Evolutionary conservation across 257 asterid genomes (phyloP).

Genomic region (Perilla frutescens): DNA sequence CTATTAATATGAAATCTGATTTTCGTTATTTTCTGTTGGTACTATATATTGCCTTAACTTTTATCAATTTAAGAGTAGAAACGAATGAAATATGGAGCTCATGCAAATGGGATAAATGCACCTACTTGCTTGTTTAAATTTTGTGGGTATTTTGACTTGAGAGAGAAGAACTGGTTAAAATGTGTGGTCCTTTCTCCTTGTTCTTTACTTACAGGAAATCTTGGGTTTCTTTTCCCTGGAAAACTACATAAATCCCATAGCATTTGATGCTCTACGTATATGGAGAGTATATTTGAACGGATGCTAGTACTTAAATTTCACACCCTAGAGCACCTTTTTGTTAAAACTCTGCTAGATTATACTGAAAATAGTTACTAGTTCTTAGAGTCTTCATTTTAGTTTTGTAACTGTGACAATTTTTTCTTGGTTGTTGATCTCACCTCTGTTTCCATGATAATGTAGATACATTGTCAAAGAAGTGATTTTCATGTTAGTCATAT

Average conservation of each 20-base stretch:
- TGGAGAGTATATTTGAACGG: constrained; percentile 11
- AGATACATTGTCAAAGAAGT: background rate
- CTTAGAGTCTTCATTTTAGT: background rate
- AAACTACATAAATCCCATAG: background rate
- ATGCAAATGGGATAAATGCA: constrained; percentile 8
- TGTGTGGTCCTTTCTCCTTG: background rate
- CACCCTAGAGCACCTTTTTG: background rate
- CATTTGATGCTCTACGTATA: background rate
- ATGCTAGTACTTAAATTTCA: constrained; percentile 19
- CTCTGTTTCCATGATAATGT: background rate
- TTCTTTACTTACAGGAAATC: constrained; percentile 10
- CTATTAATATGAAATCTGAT: background rate
- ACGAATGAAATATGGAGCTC: constrained; percentile 11
- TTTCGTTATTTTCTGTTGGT: constrained; percentile 26
- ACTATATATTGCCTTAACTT: background rate
- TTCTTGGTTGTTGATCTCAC: background rate
- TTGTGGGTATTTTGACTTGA: constrained; percentile 9
- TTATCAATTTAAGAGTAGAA: constrained; percentile 15
- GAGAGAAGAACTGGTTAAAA: constrained; percentile 16
- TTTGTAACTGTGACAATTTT: background rate
- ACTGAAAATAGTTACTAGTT: background rate
- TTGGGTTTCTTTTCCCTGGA: background rate
- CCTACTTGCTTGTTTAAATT: constrained; percentile 7
- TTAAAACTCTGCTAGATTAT: background rate
- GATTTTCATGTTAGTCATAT: background rate